Conservation (phyloP, 768 basidiomycete genomes). For the Lactarius tabidus region DNA sequence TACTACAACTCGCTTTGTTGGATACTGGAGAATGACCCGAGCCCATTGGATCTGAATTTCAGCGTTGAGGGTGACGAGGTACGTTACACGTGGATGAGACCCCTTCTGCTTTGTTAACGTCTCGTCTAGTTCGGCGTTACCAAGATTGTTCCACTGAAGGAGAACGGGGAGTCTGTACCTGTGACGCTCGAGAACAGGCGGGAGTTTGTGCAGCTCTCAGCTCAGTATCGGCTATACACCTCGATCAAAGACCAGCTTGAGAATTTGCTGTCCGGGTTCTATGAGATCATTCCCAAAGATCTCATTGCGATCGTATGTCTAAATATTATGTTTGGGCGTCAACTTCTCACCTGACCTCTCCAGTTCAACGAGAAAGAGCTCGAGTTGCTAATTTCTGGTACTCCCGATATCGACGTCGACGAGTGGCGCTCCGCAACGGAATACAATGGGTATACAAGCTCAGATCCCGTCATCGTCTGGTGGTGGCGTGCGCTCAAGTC, state of each 20-base stretch:
- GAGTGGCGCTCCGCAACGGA: slow-evolving; percentile 94
- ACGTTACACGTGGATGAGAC: slow-evolving; percentile 27
- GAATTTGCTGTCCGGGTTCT: slow-evolving; percentile 84
- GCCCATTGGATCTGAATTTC: slow-evolving; percentile 82
- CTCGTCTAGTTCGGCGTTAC: slow-evolving; percentile 76
- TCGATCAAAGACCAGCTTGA: slow-evolving; percentile 97
- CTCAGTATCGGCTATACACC: slow-evolving; percentile 87
- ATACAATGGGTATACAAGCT: slow-evolving; percentile 81
- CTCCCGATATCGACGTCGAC: slow-evolving; percentile 98
- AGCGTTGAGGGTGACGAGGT: slow-evolving; percentile 96
- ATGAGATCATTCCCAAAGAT: slow-evolving; percentile 97
- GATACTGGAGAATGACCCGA: slow-evolving; percentile 97
- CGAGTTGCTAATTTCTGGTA: slow-evolving; percentile 91
- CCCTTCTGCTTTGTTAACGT: slow-evolving; percentile 17
- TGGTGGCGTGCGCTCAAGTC: slow-evolving; percentile 99
- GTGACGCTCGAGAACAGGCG: slow-evolving; percentile 97
- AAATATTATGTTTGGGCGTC: not conserved
- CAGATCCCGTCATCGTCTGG: slow-evolving; percentile 96
- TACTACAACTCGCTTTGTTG: slow-evolving; percentile 98
- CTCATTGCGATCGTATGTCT: slow-evolving; percentile 82
- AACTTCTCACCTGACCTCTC: slow-evolving; percentile 24
- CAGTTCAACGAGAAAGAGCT: slow-evolving; percentile 95
- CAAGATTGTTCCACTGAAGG: slow-evolving; percentile 82
- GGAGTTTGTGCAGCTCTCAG: slow-evolving; percentile 94
- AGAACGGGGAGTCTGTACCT: slow-evolving; percentile 73